Evolutionary conservation across 371 early-diverging fungal genomes (phyloP), one percentile per base, ranked within the genome.

Genomic region (Choanephora cucurbitarum): DNA sequence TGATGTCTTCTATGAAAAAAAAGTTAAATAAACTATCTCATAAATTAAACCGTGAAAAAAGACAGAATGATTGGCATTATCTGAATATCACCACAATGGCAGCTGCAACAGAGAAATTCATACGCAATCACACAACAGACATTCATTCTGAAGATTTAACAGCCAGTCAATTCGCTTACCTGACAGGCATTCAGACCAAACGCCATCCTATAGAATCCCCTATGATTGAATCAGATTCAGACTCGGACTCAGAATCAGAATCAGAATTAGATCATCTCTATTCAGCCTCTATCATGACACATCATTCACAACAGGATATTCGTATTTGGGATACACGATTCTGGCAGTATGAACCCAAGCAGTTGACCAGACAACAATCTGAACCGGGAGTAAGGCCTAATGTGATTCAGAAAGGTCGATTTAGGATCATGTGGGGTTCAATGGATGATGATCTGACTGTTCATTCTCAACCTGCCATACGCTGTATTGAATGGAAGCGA

Each of bases 331-430:
- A 67, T 41, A 58, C 62, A 3, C 55, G 62, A 52, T 67, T 67
- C 45, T 67, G 67, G 67, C 24, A 42, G n/a, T n/a, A n/a, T n/a
- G n/a, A n/a, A n/a, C n/a, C n/a, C n/a, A n/a, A n/a, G n/a, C n/a
- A n/a, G n/a, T n/a, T n/a, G n/a, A n/a, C n/a, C n/a, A n/a, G n/a
- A n/a, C n/a, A n/a, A n/a, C n/a, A n/a, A n/a, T n/a, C n/a, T n/a
- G n/a, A n/a, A 40, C 0, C 47, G 24, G 15, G 47, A 40, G 17
- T 19, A 63, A 39, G 48, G 3, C 52, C 62, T 2, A 64, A 58
- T 33, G 55, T 66, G 31, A 64, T 72, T 34, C 70, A 62, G 34
- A 72, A 70, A 49, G 76, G 76, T n/a, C 60, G 76, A 37, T 75
- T 75, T 57, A 65, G 70, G 39, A 75, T 75, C 21, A 60, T 70